A percentile compares a stretch with the other conserved stretches of the same genome.
Conservation (phyloP, 805 yeast species). For the Kodamaea kaohsiungensis region DNA sequence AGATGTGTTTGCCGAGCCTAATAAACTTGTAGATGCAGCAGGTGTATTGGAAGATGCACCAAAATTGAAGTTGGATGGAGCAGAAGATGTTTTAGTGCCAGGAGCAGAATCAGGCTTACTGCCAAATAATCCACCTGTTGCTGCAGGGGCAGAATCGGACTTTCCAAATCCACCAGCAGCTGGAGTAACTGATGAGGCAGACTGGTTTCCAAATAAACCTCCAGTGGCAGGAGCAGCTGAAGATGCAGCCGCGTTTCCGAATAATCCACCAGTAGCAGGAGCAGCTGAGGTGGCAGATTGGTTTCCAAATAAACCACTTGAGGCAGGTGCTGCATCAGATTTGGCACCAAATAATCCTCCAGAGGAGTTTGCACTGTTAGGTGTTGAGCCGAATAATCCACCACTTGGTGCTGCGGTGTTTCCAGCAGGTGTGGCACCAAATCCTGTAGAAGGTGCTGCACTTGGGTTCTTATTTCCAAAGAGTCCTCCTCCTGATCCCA, state of each 20-base stretch:
- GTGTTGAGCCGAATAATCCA: not conserved
- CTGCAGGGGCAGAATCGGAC: not conserved
- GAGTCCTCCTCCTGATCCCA: not conserved
- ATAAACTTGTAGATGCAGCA: not conserved
- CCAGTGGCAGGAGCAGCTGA: not conserved
- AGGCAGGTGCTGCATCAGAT: not conserved
- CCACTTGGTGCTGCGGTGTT: not conserved
- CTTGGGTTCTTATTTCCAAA: not conserved
- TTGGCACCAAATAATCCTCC: not conserved
- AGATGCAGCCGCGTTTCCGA: no score
- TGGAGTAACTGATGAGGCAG: no score
- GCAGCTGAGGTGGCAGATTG: constrained; percentile 1
- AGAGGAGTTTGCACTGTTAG: not conserved
- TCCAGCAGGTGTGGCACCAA: not conserved
- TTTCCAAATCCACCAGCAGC: constrained; percentile 13
- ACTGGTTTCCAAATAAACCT: constrained; percentile 17
- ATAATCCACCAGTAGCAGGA: not conserved
- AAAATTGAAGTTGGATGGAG: not conserved
- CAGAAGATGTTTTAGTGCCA: not conserved
- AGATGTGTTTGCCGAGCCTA: not conserved
- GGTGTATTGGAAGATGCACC: constrained; percentile 10
- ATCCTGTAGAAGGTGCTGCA: not conserved
- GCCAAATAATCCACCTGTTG: not conserved
- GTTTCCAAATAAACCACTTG: constrained; percentile 5
- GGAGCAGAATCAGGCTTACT: not conserved